Evolutionary conservation across 2,329 filamentous ascomycete species (phyloP).

Genomic region (Penicillium verrucosum): DNA sequence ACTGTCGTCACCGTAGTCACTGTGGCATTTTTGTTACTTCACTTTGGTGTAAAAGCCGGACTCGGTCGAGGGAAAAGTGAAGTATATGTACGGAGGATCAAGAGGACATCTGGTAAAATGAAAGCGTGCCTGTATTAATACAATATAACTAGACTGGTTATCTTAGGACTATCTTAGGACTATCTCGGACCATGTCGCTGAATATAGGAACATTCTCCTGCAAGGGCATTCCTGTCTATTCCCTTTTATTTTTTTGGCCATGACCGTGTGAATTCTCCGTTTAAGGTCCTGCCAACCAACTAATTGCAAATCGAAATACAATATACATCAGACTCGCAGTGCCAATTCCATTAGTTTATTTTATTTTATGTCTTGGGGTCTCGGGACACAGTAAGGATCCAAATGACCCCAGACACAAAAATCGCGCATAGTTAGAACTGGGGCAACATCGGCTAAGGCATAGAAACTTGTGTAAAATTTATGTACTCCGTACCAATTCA

Average conservation of each 20-base stretch:
- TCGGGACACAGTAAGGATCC: slow-evolving; percentile 6
- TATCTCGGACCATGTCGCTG: slow-evolving; percentile 15
- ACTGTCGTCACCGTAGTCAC: slow-evolving; percentile 4
- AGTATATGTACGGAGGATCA: neutral
- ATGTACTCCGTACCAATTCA: neutral
- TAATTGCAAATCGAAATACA: slow-evolving; percentile 5
- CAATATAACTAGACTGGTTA: neutral
- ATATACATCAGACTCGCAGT: neutral
- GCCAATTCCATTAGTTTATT: slow-evolving; percentile 11
- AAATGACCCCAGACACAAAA: slow-evolving; percentile 15
- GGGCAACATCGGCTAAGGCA: slow-evolving; percentile 16
- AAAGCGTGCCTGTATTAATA: neutral
- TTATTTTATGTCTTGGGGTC: slow-evolving; percentile 5
- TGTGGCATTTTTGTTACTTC: neutral
- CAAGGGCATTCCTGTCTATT: slow-evolving; percentile 16
- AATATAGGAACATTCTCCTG: slow-evolving; percentile 18
- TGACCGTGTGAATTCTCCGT: slow-evolving; percentile 17
- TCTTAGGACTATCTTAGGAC: neutral
- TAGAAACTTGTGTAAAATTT: slow-evolving; percentile 3
- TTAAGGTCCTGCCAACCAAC: neutral
- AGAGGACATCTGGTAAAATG: neutral
- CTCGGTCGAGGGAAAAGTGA: neutral
- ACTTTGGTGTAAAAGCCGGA: neutral
- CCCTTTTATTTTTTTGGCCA: neutral
- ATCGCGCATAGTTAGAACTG: slow-evolving; percentile 28